Conservation (phyloP, 805 yeast genomes). For the Ogataea sp. region DNA sequence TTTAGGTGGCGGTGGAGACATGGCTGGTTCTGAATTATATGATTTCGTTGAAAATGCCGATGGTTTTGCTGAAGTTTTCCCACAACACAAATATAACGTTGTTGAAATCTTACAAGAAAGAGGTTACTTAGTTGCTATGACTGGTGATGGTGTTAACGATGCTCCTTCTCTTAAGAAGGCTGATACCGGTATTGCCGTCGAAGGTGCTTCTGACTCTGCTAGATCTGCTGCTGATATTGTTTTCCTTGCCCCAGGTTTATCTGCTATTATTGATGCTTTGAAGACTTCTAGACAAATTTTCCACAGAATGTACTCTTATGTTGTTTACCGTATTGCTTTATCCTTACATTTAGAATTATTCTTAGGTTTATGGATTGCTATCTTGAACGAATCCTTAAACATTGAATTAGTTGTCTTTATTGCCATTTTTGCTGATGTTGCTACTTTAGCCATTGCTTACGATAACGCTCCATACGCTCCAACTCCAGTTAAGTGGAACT, state of each 20-base stretch:
- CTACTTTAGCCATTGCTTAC: constrained; percentile 94
- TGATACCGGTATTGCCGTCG: constrained; percentile 95
- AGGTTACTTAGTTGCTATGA: constrained; percentile 97
- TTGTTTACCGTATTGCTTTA: constrained; percentile 95
- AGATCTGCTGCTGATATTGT: constrained; percentile 96
- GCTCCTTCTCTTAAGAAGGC: constrained; percentile 97
- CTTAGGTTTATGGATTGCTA: constrained; percentile 96
- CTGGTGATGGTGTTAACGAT: constrained; percentile 99
- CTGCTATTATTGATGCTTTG: constrained; percentile 89
- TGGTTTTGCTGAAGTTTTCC: constrained; percentile 98
- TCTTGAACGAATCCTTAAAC: constrained; percentile 76
- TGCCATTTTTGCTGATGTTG: constrained; percentile 97
- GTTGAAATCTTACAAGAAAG: constrained; percentile 92
- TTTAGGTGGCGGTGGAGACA: constrained; percentile 86
- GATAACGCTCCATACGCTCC: constrained; percentile 95
- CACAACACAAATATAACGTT: constrained; percentile 94
- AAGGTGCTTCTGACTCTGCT: constrained; percentile 97
- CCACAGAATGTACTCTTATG: constrained; percentile 99
- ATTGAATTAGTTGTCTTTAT: constrained; percentile 91
- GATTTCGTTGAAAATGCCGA: constrained; percentile 96
- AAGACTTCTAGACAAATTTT: constrained; percentile 95
- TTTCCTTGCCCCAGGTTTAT: constrained; percentile 91
- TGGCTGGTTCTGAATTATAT: constrained; percentile 96
- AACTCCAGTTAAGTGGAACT: constrained; percentile 92
- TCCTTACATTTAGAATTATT: constrained; percentile 91